Base-by-base conservation (phyloP, 345 rosid genomes). In the Arabis alpina region DNA sequence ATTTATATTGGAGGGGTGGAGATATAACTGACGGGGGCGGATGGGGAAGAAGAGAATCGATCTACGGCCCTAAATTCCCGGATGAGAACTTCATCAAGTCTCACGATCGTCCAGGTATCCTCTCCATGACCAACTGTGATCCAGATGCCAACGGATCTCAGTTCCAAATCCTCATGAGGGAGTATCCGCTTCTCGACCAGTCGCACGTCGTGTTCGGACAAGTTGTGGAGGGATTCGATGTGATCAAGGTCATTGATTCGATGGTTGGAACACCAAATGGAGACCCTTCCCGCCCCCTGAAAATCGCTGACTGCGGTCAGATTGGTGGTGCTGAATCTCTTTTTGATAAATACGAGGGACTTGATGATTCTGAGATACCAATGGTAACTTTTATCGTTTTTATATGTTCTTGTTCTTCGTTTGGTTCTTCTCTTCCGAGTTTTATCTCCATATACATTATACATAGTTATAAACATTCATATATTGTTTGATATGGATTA, bases 21-120 rank as follows among this genome's bases (percentile, higher is more conserved):
- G 96, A 88, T 45, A 86, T 86, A 81, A 86, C 90, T 0, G 82
- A 71, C 9, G 87, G 90, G 13, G 83, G 88, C 67, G 93, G 91
- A 0, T 84, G 84, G n/a, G 90, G 91, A 7, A 94, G 94, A 7
- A 94, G 94, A 0, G 97, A 90, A 51, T 88, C 97, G 3, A 88
- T 90, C 79, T 90, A 90, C 48, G 92, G 94, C 2, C 3, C 64
- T 0, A 86, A 82, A 77, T 86, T 90, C 54, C 84, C 76, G 2
- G 92, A 90, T 8, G 96, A 90, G 85, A 84, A 86, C 68, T 90
- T 90, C 80, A 23, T 45, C 10, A 82, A 75, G 86, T 84, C 80
- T 81, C 96, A 90, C 71, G 84, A 87, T 0, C 88, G 91, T 0
- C 70, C 88, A 0, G 93, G 96, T 1, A 53, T 90, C 6, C 60